Base-by-base conservation (phyloP, 2,329 filamentous ascomycete genomes). In the Cryphonectria carpinicola region DNA sequence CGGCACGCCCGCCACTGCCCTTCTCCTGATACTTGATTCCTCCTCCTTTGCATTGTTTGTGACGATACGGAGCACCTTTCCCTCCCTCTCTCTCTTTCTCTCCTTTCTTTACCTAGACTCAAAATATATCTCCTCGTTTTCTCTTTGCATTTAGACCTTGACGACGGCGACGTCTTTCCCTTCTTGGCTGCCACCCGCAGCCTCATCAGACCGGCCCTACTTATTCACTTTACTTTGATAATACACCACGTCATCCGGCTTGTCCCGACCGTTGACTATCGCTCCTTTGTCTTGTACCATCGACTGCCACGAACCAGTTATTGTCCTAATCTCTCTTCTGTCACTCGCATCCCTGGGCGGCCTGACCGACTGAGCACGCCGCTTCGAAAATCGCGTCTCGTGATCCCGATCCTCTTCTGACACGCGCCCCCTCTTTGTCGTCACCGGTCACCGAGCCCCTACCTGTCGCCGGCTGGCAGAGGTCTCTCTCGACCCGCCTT, bases 361-460 rank as follows among this genome's bases (percentile, higher is more conserved):
- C 64, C 68, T 41, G 37, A 32, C 46, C 43, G 52, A 68, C 64
- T 69, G 37, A 52, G 46, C 66, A 62, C 69, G 69, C 65, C 43
- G 43, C 32, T 60, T 70, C 68, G 54, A 41, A 41, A 49, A 60
- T 71, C 63, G 60, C 52, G 35, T 60, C 71, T 35, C 66, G 71
- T 72, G 71, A 70, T 66, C 62, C 41, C 63, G 46, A 46, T 11
- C 37, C 62, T 39, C 22, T 52, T 25, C 68, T 70, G 68, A 39
- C 71, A 72, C 71, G 68, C 69, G 71, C 71, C 54, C 52, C 52
- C 22, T 28, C 68, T 67, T 52, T 64, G 64, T 68, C 65, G 68
- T 71, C 70, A 67, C 62, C 63, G 69, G 62, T 43, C 63, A 43
- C 70, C 70, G 63, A 69, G 41, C 66, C 49, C 66, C 66, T 49